Base-by-base conservation (phyloP, 306 rosid genomes). In the Malus fusca region DNA sequence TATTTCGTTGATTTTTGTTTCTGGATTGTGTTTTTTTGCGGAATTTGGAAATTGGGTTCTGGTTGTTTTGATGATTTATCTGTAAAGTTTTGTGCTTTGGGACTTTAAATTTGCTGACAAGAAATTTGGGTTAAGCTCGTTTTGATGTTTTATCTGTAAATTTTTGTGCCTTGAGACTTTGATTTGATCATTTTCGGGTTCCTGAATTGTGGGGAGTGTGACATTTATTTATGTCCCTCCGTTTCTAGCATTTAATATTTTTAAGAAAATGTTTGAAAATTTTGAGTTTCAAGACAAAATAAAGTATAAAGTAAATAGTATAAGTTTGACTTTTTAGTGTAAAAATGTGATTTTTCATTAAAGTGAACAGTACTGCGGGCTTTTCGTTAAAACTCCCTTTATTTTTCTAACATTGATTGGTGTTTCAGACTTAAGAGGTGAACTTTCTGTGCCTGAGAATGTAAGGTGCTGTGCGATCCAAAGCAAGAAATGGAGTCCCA, bases 391-490 rank as follows among this genome's bases (percentile, higher is more conserved):
- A n/a, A n/a, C n/a, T n/a, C n/a, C n/a, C n/a, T n/a, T n/a, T 3
- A 15, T 74, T 59, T 60, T 26, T 11, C 8, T 30, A 8, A 5
- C 21, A 14, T 74, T 77, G 55, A 51, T 19, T 43, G 68, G 19
- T 60, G 77, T 79, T 74, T 61, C 21, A 90, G 91, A 83, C 19
- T 66, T 78, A 5, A 88, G 77, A 82, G 69, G 78, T n/a, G 84
- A 52, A 44, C 12, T 60, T 77, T 78, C 52, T 83, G 71, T 83
- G 65, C 68, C 72, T 11, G 78, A 78, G 77, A 88, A 73, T 85
- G 87, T 79, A 72, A 82, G 79, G 71, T 75, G 78, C 76, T 78
- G 75, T 26, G 84, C 81, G 66, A 76, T 87, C 42, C 81, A 73
- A 71, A 82, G 84, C 78, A 78, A 76, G 80, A 82, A 73, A 76